These are phyloP conservation scores for Russula dissimulans DNA, from an alignment of 768 basidiomycete genomes.

Conservation along the genomic window DNA sequence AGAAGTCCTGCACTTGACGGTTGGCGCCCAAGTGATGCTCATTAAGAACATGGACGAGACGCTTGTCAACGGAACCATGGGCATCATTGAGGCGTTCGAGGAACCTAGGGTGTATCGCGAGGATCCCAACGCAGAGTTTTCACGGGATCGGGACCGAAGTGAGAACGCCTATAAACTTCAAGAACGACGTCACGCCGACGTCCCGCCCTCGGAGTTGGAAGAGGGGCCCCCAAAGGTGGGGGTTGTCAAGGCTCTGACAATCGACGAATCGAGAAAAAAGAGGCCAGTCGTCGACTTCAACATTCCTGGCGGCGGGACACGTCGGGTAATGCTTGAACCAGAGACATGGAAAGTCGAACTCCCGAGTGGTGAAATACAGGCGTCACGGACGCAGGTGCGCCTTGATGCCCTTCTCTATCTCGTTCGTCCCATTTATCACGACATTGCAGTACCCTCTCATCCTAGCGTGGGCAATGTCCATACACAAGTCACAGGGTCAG, in stretches of 20 bases:
- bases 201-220: not conserved
- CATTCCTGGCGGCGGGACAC: constrained; percentile 45
- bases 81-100: constrained; percentile 67
- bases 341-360: constrained; percentile 84
- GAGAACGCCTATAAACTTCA: not conserved
- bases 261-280: constrained; percentile 18
- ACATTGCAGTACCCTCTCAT: constrained; percentile 66
- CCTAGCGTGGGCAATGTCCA: constrained; percentile 95
- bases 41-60: constrained; percentile 89
- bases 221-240: not conserved
- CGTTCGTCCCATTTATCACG: not conserved
- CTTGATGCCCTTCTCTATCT: not conserved
- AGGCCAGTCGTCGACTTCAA: constrained; percentile 77
- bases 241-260: not conserved
- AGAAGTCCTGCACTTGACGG: constrained; percentile 50
- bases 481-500: constrained; percentile 97
- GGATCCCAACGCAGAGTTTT: not conserved
- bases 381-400: constrained; percentile 67
- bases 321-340: constrained; percentile 49
- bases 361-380: constrained; percentile 79
- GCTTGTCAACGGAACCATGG: constrained; percentile 93
- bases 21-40: constrained; percentile 88
- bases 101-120: constrained; percentile 33
- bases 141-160: not conserved
- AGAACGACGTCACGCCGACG: not conserved